These are phyloP conservation scores for Cladosporium phlei DNA, from an alignment of 2,329 filamentous ascomycete genomes.

Conservation along the genomic window DNA sequence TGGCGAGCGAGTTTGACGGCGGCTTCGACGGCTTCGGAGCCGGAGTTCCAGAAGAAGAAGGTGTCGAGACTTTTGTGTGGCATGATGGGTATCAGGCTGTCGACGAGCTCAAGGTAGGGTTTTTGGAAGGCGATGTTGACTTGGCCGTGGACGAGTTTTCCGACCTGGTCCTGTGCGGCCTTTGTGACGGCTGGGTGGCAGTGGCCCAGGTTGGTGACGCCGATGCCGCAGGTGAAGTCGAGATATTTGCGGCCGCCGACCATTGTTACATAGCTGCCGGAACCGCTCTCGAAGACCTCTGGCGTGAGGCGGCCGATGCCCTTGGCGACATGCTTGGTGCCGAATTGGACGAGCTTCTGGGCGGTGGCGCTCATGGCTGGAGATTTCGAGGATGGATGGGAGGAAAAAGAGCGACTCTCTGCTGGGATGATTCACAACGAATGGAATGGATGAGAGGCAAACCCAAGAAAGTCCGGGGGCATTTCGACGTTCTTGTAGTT, in stretches of 20 bases:
- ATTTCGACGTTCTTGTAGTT: not conserved
- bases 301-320: conserved; percentile 18
- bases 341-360: conserved; percentile 17
- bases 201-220: conserved; percentile 34
- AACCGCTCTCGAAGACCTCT: conserved; percentile 31
- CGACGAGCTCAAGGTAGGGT: conserved; percentile 34
- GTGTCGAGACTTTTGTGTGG: conserved; percentile 35
- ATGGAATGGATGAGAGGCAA: not conserved
- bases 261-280: conserved; percentile 32
- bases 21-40: conserved; percentile 61
- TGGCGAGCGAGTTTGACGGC: conserved; percentile 61
- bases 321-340: conserved; percentile 17
- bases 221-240: conserved; percentile 35
- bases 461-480: not conserved
- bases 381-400: not conserved
- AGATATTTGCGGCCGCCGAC: conserved; percentile 20
- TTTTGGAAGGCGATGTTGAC: conserved; percentile 40
- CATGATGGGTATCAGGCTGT: conserved; percentile 33
- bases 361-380: conserved; percentile 14
- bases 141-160: conserved; percentile 37
- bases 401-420: too few relatives aligned
- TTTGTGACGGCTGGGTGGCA: conserved; percentile 35
- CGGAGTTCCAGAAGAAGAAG: conserved; percentile 54
- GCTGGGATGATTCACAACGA: not conserved
- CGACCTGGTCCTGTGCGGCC: conserved; percentile 34